Base-by-base conservation (phyloP, 2,329 filamentous ascomycete genomes). In the Sphaerulina vaccinii region DNA sequence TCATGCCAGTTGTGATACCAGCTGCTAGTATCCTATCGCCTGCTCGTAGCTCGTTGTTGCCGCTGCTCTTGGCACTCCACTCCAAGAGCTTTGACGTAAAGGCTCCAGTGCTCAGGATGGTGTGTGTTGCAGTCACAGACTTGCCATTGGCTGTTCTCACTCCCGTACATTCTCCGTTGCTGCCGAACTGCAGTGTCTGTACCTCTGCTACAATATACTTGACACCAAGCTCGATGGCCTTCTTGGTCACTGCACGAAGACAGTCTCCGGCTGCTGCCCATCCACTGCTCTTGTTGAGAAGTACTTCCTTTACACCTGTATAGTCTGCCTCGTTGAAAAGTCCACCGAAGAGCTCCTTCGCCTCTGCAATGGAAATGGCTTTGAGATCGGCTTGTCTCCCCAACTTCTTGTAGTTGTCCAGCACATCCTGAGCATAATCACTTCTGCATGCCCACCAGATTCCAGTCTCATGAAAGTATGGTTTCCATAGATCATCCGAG, bases 181-280 rank as follows among this genome's bases (percentile, higher is more conserved):
- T 62, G 35, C 70, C 63, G 53, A 85, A 76, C 8, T 68, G 63
- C 41, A 84, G 64, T 40, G 70, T 69, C 1, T 70, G 65, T 2
- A 80, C 75, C 49, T 83, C 78, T 13, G 75, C 79, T 0, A 71
- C 72, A 8, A 82, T 73, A 51, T 85, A 86, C 63, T 77, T 76
- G 55, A 85, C 82, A 1, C 83, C 83, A 5, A 81, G 65, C 40
- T 76, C 72, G 4, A 85, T 59, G 13, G 73, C 73, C 51, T 72
- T 71, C 27, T 75, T 73, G 1, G 80, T 84, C 7, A 84, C 73
- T 1, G 77, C 79, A 44, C 72, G 66, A 53, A 86, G 64, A 23
- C 76, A 75, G 57, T 84, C 80, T 2, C 79, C 80, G 1, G 83
- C 83, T n/a, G 80, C 80, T 5, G 76, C 82, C 80, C 81, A 86